Conservation (phyloP, 257 asterid species). For the Fraxinus pennsylvanica region DNA sequence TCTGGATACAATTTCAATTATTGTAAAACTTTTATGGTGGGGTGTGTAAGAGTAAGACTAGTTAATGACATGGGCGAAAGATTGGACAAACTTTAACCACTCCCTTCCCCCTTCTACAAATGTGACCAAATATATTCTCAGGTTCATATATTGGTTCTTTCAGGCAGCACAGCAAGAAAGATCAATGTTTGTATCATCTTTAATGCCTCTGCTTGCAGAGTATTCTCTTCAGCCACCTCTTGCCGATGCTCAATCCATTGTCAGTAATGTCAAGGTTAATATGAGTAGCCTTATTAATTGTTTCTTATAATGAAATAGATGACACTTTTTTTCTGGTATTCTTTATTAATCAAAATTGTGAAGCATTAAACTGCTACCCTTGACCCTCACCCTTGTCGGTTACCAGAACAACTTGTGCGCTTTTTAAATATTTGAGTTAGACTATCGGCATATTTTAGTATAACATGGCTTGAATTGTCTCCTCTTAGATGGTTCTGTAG, state of each 20-base stretch:
- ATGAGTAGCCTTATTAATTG: constrained; percentile 16
- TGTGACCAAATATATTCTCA: constrained; percentile 34
- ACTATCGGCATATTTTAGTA: constrained; percentile 19
- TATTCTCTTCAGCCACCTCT: constrained; percentile 87
- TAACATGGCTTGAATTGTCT: neutral
- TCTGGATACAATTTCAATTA: constrained; percentile 12
- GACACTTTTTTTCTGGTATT: neutral
- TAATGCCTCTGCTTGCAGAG: constrained; percentile 96
- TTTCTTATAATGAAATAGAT: constrained; percentile 28
- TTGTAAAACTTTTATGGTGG: constrained; percentile 6
- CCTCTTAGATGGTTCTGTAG: constrained; percentile 11
- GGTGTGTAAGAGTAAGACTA: constrained; percentile 12
- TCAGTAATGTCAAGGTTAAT: constrained; percentile 84
- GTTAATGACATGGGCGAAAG: constrained; percentile 6
- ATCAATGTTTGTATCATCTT: constrained; percentile 67
- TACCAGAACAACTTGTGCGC: neutral
- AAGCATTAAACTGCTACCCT: neutral
- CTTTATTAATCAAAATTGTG: neutral
- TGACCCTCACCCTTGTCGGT: neutral
- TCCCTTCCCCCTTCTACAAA: constrained; percentile 14
- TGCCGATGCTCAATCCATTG: constrained; percentile 95
- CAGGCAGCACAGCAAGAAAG: constrained; percentile 97
- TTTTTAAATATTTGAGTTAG: constrained; percentile 17
- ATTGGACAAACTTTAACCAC: constrained; percentile 5
- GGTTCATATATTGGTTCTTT: constrained; percentile 35